A percentile compares a stretch with the other conserved stretches of the same genome.
These are phyloP conservation scores for Sarcomyxa edulis DNA, from an alignment of 768 basidiomycete genomes.

Conservation along the genomic window DNA sequence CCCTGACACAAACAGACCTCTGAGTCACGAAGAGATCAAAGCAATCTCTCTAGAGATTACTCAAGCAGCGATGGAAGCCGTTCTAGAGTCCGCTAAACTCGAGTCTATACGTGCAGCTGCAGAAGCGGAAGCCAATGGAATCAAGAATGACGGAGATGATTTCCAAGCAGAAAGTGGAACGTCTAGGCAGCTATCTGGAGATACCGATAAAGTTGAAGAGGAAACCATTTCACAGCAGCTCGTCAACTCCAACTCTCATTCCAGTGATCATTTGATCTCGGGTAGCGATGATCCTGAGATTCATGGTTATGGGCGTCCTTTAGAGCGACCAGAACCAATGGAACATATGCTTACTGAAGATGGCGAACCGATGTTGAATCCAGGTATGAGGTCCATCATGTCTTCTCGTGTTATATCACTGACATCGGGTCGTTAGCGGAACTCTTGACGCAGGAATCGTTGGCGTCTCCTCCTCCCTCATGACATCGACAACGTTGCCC, in stretches of 20 bases:
- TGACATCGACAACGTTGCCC: conserved; percentile 19
- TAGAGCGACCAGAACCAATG: conserved; percentile 37
- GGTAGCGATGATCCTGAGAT: too few species aligned
- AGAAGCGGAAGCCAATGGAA: too few species aligned
- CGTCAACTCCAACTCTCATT: too few species aligned
- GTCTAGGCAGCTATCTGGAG: too few species aligned
- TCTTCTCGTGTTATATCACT: background rate
- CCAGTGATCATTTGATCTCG: too few species aligned
- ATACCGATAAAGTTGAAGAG: too few species aligned
- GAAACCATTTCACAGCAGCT: too few species aligned
- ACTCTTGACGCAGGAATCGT: conserved; percentile 61
- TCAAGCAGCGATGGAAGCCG: conserved; percentile 25
- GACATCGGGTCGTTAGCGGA: conserved; percentile 39
- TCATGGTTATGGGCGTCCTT: too few species aligned
- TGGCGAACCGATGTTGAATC: conserved; percentile 63
- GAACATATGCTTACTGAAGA: conserved; percentile 59
- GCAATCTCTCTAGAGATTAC: conserved; percentile 14
- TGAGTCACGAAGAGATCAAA: background rate
- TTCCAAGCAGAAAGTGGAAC: too few species aligned
- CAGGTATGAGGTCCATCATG: conserved; percentile 38
- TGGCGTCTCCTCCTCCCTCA: conserved; percentile 63
- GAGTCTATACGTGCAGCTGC: conserved; percentile 16
- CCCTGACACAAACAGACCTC: conserved; percentile 15
- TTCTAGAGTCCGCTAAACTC: conserved; percentile 27
- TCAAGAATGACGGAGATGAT: too few species aligned